Percentiles rank a stretch among this genome's conserved stretches.
These are phyloP conservation scores for Saturnispora saitoi DNA, from an alignment of 805 yeast species.

Conservation along the genomic window DNA sequence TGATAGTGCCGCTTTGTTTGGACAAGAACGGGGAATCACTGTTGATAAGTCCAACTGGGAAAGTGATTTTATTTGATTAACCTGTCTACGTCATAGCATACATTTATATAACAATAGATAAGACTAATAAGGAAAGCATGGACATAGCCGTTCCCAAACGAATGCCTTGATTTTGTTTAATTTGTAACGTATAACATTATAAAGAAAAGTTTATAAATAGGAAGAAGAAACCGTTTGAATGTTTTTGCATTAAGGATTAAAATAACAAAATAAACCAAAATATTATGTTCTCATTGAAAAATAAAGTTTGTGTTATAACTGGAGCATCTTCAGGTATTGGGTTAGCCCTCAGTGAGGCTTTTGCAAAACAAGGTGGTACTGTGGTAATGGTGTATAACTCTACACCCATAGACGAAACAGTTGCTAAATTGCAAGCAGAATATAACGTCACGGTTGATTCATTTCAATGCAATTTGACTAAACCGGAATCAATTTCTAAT, in stretches of 20 bases:
- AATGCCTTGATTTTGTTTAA: background rate
- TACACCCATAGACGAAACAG: slow-evolving; percentile 12
- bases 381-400: slow-evolving; percentile 32
- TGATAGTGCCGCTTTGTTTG: background rate
- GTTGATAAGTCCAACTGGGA: slow-evolving; percentile 5
- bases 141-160: background rate
- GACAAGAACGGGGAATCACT: background rate
- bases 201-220: background rate
- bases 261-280: background rate
- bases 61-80: background rate
- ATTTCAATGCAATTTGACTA: slow-evolving; percentile 28
- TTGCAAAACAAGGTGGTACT: slow-evolving; percentile 43
- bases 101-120: background rate
- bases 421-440: slow-evolving; percentile 6
- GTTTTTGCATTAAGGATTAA: no score
- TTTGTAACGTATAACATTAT: background rate
- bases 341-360: slow-evolving; percentile 40
- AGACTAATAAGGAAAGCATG: no score
- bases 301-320: slow-evolving; percentile 37
- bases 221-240: background rate
- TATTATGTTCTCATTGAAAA: slow-evolving; percentile 30
- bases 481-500: slow-evolving; percentile 24
- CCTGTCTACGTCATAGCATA: background rate
- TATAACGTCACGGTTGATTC: slow-evolving; percentile 16
- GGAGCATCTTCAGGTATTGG: slow-evolving; percentile 58